phyloP scores from a whole-genome alignment of 208 protist species.

The Crithidia mellificae region DNA sequence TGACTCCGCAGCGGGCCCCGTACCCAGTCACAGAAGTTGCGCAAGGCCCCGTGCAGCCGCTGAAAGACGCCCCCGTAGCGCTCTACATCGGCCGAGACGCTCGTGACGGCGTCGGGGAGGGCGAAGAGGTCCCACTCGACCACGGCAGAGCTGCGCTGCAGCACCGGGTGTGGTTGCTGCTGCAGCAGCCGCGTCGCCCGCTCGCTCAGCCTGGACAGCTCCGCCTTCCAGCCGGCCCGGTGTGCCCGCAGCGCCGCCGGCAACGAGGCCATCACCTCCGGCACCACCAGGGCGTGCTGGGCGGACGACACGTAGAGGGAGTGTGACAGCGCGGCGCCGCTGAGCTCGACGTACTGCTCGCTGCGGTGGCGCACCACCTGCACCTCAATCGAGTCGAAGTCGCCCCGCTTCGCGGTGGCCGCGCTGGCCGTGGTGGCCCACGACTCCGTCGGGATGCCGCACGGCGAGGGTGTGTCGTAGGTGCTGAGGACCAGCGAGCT shows the following conservation, averaged over 20 bases:
- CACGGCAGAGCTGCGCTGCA: constrained; percentile 43
- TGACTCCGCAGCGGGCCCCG: constrained; percentile 25
- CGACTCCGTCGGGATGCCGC: constrained; percentile 9
- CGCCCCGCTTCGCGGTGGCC: constrained; percentile 1
- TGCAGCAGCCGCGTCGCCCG: constrained; percentile 45
- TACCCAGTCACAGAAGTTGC: constrained; percentile 37
- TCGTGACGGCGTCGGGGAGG: constrained; percentile 3
- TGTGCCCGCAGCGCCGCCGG: constrained; percentile 21
- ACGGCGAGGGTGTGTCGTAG: constrained; percentile 38
- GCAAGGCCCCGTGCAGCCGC: constrained; percentile 35
- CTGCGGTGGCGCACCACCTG: constrained; percentile 52
- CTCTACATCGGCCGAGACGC: constrained; percentile 25
- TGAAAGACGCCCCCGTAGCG: constrained; percentile 22
- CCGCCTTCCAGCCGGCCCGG: constrained; percentile 27
- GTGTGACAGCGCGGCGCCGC: constrained; percentile 43
- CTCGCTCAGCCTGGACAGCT: constrained; percentile 32
- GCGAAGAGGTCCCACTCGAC: constrained; percentile 53
- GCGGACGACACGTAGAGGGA: constrained; percentile 61
- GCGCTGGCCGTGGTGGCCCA: constrained; percentile 10
- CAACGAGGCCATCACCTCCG: constrained; percentile 41
- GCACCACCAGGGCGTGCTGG: constrained; percentile 42
- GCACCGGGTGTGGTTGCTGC: constrained; percentile 50
- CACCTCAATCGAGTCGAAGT: constrained; percentile 65
- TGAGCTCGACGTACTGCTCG: constrained; percentile 45
- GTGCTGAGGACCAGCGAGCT: constrained; percentile 65